phyloP scores from a whole-genome alignment of 2,329 filamentous ascomycete genomes.

The Aureobasidium sp. region DNA sequence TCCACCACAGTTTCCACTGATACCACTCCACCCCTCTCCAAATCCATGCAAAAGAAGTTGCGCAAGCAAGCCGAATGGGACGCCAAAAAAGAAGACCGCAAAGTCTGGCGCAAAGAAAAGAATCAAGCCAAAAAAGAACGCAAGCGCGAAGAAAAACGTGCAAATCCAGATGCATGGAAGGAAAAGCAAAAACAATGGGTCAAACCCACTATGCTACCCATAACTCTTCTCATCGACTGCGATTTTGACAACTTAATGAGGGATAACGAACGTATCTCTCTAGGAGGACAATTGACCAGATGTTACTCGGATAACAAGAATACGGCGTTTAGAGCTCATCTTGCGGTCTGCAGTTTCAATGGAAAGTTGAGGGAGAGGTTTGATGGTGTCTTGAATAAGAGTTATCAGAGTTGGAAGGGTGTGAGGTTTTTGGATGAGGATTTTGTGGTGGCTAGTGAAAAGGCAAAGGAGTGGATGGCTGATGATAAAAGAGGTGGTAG shows the following conservation, averaged over 20 bases:
- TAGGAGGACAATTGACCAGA: slow-evolving; percentile 75
- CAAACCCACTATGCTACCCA: slow-evolving; percentile 52
- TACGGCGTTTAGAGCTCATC: slow-evolving; percentile 57
- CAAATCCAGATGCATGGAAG: slow-evolving; percentile 14
- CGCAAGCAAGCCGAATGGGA: slow-evolving; percentile 68
- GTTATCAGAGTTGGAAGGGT: slow-evolving; percentile 72
- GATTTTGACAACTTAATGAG: slow-evolving; percentile 86
- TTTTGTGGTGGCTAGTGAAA: slow-evolving; percentile 59
- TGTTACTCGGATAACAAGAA: slow-evolving; percentile 82
- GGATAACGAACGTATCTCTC: slow-evolving; percentile 74
- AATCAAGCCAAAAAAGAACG: slow-evolving; percentile 43
- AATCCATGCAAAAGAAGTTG: slow-evolving; percentile 77
- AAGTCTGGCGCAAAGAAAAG: slow-evolving; percentile 50
- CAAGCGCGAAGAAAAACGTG: slow-evolving; percentile 17
- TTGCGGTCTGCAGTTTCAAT: slow-evolving; percentile 71
- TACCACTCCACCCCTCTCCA: slow-evolving; percentile 50
- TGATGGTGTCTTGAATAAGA: slow-evolving; percentile 61
- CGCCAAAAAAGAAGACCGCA: slow-evolving; percentile 51
- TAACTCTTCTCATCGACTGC: slow-evolving; percentile 82
- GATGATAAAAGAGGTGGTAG: slow-evolving; percentile 43
- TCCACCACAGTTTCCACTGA: not conserved
- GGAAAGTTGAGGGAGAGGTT: slow-evolving; percentile 68
- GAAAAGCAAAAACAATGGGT: slow-evolving; percentile 13
- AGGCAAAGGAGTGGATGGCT: slow-evolving; percentile 61
- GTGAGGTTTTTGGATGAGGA: slow-evolving; percentile 65